phyloP scores from a whole-genome alignment of 768 basidiomycete species.

The Lepiota subincarnata region DNA sequence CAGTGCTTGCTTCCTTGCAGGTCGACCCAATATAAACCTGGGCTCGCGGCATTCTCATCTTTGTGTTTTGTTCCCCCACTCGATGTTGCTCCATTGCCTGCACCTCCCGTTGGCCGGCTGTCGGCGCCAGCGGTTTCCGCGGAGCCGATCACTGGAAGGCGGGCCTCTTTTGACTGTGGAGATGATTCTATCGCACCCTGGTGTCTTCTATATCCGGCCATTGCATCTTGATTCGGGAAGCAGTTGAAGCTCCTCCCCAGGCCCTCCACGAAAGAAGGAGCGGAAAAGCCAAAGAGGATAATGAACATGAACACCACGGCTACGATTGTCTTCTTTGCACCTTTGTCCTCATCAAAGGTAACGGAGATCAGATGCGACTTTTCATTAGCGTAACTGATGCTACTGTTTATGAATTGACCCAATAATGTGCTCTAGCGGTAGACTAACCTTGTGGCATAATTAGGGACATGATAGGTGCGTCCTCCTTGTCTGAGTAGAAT shows the following conservation, averaged over 20 bases:
- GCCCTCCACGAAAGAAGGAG: not conserved
- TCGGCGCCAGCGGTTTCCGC: not conserved
- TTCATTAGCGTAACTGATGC: slow-evolving; percentile 33
- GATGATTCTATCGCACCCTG: slow-evolving; percentile 1
- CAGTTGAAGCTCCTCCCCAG: not conserved
- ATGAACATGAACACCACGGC: slow-evolving; percentile 23
- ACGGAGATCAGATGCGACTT: slow-evolving; percentile 32
- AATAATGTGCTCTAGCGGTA: slow-evolving; percentile 1
- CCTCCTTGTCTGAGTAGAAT: slow-evolving; percentile 25
- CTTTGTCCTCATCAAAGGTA: slow-evolving; percentile 30
- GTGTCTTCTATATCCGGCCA: slow-evolving; percentile 14
- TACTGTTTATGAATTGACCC: slow-evolving; percentile 10
- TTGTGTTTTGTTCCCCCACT: not conserved
- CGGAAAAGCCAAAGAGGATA: slow-evolving; percentile 21
- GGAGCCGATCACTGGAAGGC: not conserved
- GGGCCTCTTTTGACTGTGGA: not conserved
- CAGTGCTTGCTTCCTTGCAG: slow-evolving; percentile 22
- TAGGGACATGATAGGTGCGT: slow-evolving; percentile 36
- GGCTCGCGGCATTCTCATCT: not conserved
- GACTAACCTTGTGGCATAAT: slow-evolving; percentile 35
- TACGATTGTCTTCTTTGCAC: slow-evolving; percentile 22
- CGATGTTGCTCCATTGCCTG: not conserved
- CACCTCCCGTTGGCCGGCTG: not conserved
- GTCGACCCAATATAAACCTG: slow-evolving; percentile 22
- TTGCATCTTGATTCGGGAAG: slow-evolving; percentile 2